Percentiles rank a stretch among this genome's conserved stretches.
These are phyloP conservation scores for Acmispon strigosus DNA, from an alignment of 306 rosid species.

Conservation along the genomic window DNA sequence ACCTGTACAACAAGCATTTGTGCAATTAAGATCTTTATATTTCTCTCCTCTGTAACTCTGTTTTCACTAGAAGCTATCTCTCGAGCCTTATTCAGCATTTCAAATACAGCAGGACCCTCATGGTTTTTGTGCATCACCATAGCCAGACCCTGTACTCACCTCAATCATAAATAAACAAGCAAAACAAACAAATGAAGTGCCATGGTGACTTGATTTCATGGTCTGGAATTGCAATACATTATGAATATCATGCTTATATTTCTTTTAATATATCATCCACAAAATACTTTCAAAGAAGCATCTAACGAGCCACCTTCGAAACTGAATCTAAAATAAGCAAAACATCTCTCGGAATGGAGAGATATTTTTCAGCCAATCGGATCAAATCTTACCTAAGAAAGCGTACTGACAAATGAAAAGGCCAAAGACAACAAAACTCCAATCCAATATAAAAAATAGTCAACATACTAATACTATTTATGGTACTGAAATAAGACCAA, in stretches of 20 bases:
- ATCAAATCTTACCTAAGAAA: conserved; percentile 2
- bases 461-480: neutral
- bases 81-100: conserved; percentile 61
- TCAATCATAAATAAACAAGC: neutral
- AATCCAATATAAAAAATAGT: neutral
- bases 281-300: conserved; percentile 4
- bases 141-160: conserved; percentile 67
- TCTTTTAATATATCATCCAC: neutral
- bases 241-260: neutral
- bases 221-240: neutral
- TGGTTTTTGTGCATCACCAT: conserved; percentile 77
- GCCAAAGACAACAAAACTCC: neutral
- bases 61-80: conserved; percentile 53
- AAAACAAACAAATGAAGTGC: neutral
- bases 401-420: neutral
- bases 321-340: neutral
- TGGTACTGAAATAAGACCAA: neutral
- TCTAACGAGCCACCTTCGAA: neutral
- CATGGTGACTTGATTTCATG: neutral
- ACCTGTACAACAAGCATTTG: conserved; percentile 89
- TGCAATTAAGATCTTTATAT: conserved; percentile 75
- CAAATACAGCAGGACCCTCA: conserved; percentile 74
- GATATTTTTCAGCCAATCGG: neutral
- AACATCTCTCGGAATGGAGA: neutral
- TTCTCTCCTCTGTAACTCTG: conserved; percentile 73